A percentile compares a stretch with the other conserved stretches of the same genome.
Evolutionary conservation across 257 asterid species (phyloP).

Genomic region (Solanum infundibuliforme): DNA sequence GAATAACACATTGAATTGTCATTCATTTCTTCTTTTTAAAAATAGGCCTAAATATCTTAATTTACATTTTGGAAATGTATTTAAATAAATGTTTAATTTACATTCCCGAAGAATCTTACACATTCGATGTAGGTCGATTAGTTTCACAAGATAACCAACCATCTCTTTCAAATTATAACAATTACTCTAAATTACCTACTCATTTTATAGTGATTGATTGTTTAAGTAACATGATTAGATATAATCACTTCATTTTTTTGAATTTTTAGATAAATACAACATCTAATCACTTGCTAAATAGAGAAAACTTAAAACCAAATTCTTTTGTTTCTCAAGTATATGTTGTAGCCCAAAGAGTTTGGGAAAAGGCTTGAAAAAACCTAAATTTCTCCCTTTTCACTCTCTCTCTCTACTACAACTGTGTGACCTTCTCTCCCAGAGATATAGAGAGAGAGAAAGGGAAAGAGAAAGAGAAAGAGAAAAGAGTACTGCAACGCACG

Average conservation of each 20-base stretch:
- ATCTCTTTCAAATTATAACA: neutral
- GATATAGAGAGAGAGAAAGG: neutral
- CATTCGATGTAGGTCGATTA: neutral
- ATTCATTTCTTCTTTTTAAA: neutral
- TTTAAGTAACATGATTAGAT: neutral
- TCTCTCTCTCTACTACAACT: constrained; percentile 2
- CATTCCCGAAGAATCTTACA: neutral
- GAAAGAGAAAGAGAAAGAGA: neutral
- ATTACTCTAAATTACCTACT: neutral
- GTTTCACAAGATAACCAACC: neutral
- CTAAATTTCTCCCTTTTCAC: neutral
- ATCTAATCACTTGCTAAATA: neutral
- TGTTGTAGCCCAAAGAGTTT: neutral
- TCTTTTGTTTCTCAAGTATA: neutral
- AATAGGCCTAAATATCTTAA: neutral
- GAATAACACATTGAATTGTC: neutral
- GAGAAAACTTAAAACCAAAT: neutral
- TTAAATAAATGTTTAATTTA: neutral
- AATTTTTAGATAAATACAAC: neutral
- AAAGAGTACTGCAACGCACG: constrained; percentile 10
- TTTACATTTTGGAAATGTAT: neutral
- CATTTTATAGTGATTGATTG: neutral
- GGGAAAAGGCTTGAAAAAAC: neutral
- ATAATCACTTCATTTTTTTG: neutral
- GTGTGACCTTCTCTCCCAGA: constrained; percentile 17